phyloP scores from a whole-genome alignment of 257 asterid genomes.

The Ehretia macrophylla region DNA sequence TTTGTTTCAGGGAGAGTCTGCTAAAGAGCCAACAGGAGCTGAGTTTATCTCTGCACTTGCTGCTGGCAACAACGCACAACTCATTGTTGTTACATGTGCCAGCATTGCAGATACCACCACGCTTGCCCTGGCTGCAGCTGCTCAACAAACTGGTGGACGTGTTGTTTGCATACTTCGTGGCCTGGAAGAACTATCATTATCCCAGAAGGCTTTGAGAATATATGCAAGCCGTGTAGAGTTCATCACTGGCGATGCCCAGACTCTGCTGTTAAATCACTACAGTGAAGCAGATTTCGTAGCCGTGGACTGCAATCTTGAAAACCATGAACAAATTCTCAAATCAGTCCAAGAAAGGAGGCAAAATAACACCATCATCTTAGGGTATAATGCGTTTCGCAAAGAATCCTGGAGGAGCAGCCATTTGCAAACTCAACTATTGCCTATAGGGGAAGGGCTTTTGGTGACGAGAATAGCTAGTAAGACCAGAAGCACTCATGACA shows the following conservation, averaged over 20 bases:
- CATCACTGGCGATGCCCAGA: conserved; percentile 42
- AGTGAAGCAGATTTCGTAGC: conserved; percentile 61
- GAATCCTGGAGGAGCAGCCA: conserved; percentile 54
- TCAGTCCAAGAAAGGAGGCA: conserved; percentile 27
- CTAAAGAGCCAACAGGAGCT: conserved; percentile 63
- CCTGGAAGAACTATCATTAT: conserved; percentile 28
- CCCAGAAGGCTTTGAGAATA: conserved; percentile 22
- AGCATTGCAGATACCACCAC: conserved; percentile 52
- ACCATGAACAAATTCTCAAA: conserved; percentile 45
- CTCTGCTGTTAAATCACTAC: conserved; percentile 30
- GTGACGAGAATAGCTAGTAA: conserved; percentile 35
- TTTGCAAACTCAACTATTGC: conserved; percentile 52
- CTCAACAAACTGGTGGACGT: conserved; percentile 77
- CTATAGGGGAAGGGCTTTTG: conserved; percentile 73
- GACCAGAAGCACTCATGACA: conserved; percentile 3
- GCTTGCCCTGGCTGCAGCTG: conserved; percentile 64
- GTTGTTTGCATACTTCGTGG: conserved; percentile 59
- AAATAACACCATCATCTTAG: conserved; percentile 33
- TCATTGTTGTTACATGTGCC: conserved; percentile 56
- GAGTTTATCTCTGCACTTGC: conserved; percentile 85
- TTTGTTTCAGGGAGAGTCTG: conserved; percentile 44
- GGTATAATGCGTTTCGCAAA: conserved; percentile 71
- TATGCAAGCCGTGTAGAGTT: conserved; percentile 37
- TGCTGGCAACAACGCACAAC: conserved; percentile 73
- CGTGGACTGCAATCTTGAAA: conserved; percentile 60